Evolutionary conservation across 2,329 filamentous ascomycete species (phyloP).

Genomic region (Neofusicoccum cordaticola): DNA sequence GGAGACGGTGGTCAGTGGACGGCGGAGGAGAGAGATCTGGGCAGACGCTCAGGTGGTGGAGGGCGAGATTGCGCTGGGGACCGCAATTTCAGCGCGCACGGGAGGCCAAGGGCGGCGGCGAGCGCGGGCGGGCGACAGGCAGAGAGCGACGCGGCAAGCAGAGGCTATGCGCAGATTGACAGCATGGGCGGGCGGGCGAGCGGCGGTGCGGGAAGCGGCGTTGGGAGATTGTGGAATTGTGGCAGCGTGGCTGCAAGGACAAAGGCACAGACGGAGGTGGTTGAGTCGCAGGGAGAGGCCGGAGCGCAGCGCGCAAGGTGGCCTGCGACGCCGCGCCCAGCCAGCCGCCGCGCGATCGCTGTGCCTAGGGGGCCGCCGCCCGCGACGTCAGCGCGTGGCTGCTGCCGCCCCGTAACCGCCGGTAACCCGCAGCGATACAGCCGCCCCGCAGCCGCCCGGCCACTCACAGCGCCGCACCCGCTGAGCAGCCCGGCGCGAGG

Average conservation of each 20-base stretch:
- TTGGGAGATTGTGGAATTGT: neutral
- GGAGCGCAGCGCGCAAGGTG: constrained; percentile 1
- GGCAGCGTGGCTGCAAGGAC: constrained; percentile 12
- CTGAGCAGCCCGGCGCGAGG: no score
- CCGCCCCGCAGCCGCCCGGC: no score
- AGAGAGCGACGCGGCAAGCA: neutral
- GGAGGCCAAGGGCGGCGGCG: neutral
- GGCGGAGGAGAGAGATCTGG: neutral
- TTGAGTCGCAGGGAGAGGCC: constrained; percentile 11
- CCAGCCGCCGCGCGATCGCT: neutral
- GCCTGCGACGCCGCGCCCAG: neutral
- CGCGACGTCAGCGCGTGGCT: no score
- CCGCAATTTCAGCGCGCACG: constrained; percentile 7
- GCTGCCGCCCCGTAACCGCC: no score
- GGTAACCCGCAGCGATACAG: no score
- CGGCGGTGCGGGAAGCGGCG: neutral
- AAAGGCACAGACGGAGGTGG: constrained; percentile 11
- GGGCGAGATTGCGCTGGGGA: neutral
- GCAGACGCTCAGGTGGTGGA: neutral
- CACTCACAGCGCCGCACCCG: no score
- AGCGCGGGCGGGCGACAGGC: neutral
- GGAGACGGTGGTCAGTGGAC: constrained; percentile 11
- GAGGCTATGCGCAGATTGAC: neutral
- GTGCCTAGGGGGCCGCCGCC: neutral
- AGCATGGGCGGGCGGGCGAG: neutral